Conservation (phyloP, 345 rosid species). For the Eucalyptus coolabah region DNA sequence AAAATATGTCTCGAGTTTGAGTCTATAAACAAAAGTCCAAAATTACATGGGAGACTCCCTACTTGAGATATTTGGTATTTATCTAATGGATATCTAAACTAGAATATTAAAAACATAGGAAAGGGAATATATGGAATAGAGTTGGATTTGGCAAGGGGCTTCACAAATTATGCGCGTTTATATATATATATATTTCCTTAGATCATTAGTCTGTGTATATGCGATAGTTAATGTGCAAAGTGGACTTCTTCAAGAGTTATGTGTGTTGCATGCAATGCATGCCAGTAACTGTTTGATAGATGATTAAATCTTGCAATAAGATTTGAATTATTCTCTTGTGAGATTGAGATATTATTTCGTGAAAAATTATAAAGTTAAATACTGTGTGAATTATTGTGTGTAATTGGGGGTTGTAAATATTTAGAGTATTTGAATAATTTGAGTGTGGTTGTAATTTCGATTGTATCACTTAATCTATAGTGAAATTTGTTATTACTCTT, state of each 20-base stretch:
- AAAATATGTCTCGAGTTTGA: background rate
- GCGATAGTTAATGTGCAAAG: background rate
- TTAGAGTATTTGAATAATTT: too few relatives aligned
- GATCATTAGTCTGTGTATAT: too few relatives aligned
- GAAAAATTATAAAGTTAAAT: too few relatives aligned
- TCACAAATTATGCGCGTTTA: background rate
- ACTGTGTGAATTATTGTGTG: rapidly evolving
- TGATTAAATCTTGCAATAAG: too few relatives aligned
- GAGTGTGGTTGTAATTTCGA: too few relatives aligned
- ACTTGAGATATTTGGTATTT: background rate
- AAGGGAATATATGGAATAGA: background rate
- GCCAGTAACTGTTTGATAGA: too few relatives aligned
- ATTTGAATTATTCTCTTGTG: too few relatives aligned
- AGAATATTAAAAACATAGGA: background rate
- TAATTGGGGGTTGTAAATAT: too few relatives aligned
- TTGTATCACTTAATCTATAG: too few relatives aligned
- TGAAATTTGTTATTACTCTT: too few relatives aligned
- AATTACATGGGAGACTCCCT: background rate
- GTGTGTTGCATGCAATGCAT: background rate
- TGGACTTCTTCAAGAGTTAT: background rate
- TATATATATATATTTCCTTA: background rate
- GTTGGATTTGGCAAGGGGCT: background rate
- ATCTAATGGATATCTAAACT: background rate
- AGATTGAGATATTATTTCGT: too few relatives aligned
- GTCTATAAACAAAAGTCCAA: background rate